Evolutionary conservation across 495 filamentous ascomycete genomes (phyloP), one percentile per base, ranked within the genome.

Genomic region (Aspergillus funiculosus): DNA sequence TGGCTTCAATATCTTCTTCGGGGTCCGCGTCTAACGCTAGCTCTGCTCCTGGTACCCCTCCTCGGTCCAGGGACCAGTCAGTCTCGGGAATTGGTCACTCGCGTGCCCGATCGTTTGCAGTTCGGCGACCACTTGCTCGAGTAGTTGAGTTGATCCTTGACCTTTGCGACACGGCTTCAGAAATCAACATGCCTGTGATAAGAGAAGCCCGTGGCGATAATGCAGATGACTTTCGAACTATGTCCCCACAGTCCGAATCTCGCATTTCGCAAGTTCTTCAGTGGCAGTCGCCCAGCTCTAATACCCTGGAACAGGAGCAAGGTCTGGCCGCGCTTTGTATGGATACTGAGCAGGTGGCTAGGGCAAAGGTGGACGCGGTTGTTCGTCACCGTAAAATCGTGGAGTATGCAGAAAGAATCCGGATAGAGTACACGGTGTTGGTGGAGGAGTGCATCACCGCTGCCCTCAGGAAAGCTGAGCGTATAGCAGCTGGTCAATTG

Each of bases 81-180:
- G 73, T 74, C 13, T 81, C 85, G 0, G 76, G 78, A 6, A 76
- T 85, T 51, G 80, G 79, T 4, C 89, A 94, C 53, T 67, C 76
- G 18, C 76, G 92, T 25, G 84, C 79, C 24, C 78, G 89, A 19
- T 84, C 82, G 3, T 97, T 97, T 67, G 89, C 88, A 25, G 79
- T 96, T 32, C 81, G 94, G 31, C 78, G 92, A 28, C 94, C 92
- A 2, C 73, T 95, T 37, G 82, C 87, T 40, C 80, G 94, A 35
- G 94, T 97, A 45, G 92, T 97, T 5, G 94, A 97, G 64, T 71
- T 98, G 36, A 76, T 98, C 24, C 76, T 97, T 5, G 92, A 98
- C 66, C 76, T 98, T 4, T 97, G 92, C 59, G 92, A 98, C 62
- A 98, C 92, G 2, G 81, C 94, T 5, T 69, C 96, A 37, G 94